Base-by-base conservation (phyloP, 768 basidiomycete genomes). In the Phanerodontia chrysosporium region DNA sequence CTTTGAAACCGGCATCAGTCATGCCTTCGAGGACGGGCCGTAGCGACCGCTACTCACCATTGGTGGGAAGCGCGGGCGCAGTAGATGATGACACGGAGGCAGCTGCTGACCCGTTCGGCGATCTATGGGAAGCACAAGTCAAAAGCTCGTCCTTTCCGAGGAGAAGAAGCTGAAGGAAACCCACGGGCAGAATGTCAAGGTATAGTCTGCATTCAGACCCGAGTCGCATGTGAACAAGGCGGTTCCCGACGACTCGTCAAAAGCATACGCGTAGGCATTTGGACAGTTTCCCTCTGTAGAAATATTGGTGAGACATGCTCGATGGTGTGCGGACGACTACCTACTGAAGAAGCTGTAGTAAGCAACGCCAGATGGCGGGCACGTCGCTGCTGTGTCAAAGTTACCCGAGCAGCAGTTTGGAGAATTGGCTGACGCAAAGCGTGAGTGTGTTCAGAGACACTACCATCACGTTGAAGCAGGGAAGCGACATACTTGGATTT, bases 371-470 rank as follows among this genome's bases (percentile, higher is more conserved):
- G 80, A 80, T 10, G 74, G 62, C 9, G 84, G 85, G 67, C 86
- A 88, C 0, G 84, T 85, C 10, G 65, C 70, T 1, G 83, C 70
- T 3, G 81, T 83, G 67, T 69, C 72, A 69, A 79, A 74, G 44
- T 67, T 70, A 12, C 87, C 87, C 10, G 79, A 79, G 74, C 87
- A 89, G 69, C 87, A 88, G 64, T 87, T 85, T 2, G 77, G 70
- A 18, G 84, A 85, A 71, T 88, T 79, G 32, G 62, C 83, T 71
- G 54, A 3, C 14, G 29, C 14, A 24, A 32, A 45, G 12, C 9
- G 24, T 46, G 27, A n/a, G n/a, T n/a, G n/a, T n/a, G n/a, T n/a
- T 54, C 39, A 49, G n/a, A 18, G 29, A n/a, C 30, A 27, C 16
- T 25, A 14, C n/a, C n/a, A 39, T 39, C 22, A 39, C n/a, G 24